phyloP scores from a whole-genome alignment of 2,329 filamentous ascomycete species.

The Penicillium sp. region DNA sequence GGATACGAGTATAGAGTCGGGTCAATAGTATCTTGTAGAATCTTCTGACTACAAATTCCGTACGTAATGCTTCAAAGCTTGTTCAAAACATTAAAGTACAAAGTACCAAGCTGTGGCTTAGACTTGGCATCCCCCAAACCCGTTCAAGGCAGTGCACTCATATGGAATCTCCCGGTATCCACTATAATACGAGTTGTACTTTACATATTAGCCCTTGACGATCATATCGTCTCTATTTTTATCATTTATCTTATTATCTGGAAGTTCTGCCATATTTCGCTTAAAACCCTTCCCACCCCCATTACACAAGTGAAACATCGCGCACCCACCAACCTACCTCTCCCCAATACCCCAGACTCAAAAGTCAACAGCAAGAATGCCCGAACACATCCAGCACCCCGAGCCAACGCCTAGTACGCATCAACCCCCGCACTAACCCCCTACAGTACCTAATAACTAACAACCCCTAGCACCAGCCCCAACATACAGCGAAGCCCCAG shows the following conservation, averaged over 20 bases:
- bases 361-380: background rate
- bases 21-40: background rate
- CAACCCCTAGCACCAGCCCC: background rate
- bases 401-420: background rate
- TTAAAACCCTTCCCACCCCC: background rate
- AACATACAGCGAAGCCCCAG: slow-evolving; percentile 7
- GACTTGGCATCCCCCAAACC: background rate
- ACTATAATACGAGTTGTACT: background rate
- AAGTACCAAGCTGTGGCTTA: background rate
- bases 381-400: background rate
- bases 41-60: background rate
- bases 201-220: background rate
- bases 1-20: background rate
- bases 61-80: background rate
- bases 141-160: background rate
- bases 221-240: background rate
- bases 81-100: too few relatives aligned
- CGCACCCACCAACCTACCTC: background rate
- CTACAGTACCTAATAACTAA: background rate
- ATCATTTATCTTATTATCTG: background rate
- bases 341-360: background rate
- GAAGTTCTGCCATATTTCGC: background rate
- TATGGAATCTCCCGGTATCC: background rate
- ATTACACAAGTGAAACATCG: background rate
- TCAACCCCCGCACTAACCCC: background rate